phyloP scores from a whole-genome alignment of 2,329 filamentous ascomycete species.

The Colletotrichum cordylinicola region DNA sequence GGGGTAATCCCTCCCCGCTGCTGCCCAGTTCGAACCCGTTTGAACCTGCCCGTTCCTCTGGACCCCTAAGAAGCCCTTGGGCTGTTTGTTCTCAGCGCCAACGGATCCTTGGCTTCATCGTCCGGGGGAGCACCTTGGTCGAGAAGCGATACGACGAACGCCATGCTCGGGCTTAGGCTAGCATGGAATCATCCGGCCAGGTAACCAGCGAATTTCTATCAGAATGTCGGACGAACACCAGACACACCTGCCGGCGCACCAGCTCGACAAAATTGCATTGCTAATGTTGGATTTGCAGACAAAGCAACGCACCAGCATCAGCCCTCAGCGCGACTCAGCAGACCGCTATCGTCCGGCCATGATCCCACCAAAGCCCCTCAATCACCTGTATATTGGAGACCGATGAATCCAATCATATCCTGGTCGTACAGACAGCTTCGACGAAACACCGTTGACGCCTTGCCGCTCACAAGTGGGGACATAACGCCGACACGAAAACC shows the following conservation, averaged over 20 bases:
- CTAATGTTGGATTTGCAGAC: neutral
- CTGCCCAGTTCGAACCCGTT: neutral
- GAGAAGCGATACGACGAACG: neutral
- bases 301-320: neutral
- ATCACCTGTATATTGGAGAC: neutral
- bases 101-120: neutral
- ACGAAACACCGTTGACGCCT: neutral
- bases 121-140: neutral
- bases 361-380: conserved; percentile 13
- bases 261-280: neutral
- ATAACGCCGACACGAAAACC: neutral
- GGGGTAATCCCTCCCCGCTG: neutral
- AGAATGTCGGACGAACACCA: neutral
- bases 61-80: neutral
- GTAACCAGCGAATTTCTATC: neutral
- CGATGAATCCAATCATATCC: neutral
- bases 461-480: neutral
- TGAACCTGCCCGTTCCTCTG: neutral
- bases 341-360: neutral
- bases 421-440: neutral
- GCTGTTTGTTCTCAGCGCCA: neutral
- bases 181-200: neutral
- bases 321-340: conserved; percentile 5
- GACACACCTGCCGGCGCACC: neutral
- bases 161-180: neutral